Evolutionary conservation across 495 filamentous ascomycete species (phyloP), one percentile per base, ranked within the genome.

Genomic region (Neurospora intermedia): DNA sequence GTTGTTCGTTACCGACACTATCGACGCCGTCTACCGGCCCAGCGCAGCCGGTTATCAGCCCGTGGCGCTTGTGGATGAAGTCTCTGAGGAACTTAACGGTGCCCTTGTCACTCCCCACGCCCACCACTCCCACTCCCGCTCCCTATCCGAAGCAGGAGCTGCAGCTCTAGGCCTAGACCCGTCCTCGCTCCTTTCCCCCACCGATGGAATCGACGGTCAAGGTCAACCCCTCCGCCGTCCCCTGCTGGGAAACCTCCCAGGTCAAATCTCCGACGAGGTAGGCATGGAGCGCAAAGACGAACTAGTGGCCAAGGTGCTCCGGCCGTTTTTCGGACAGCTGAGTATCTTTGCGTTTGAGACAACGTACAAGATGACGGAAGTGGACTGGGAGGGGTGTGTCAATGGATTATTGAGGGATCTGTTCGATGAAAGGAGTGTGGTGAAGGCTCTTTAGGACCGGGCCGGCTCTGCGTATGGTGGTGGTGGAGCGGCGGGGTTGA

Each of bases 1-100:
- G 96, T 87, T 98, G 20, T 99, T 96, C 80, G 89, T 98, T 35
- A 95, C 94, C 6, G 96, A 99, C 79, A 98, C 94, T 43, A 94
- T 97, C 75, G 96, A 99, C 78, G 94, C 96, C 2, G 93, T 98
- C 31, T 98, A 98, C 78, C 89, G 91, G 18, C 91, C 94, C 1
- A 35, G 27, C 15, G 54, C 54, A 18, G 81, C 88, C n/a, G 82
- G 85, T 69, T 92, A 90, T 83, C 86, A 89, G 71, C 89, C 94
- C 1, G 84, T 91, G 5, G 93, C 94, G 1, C 86, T 98, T 13
- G 91, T 92, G 20, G 96, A 99, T 75, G 93, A 95, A 77, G 83
- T 99, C 9, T 91, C 92, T 0, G 93, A 96, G 76, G 91, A 89
- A 73, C 83, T 98, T 0, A 91, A 91, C 11, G 71, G 54, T 1